phyloP scores from a whole-genome alignment of 2,329 filamentous ascomycete genomes.

The Parascedosporium putredinis region DNA sequence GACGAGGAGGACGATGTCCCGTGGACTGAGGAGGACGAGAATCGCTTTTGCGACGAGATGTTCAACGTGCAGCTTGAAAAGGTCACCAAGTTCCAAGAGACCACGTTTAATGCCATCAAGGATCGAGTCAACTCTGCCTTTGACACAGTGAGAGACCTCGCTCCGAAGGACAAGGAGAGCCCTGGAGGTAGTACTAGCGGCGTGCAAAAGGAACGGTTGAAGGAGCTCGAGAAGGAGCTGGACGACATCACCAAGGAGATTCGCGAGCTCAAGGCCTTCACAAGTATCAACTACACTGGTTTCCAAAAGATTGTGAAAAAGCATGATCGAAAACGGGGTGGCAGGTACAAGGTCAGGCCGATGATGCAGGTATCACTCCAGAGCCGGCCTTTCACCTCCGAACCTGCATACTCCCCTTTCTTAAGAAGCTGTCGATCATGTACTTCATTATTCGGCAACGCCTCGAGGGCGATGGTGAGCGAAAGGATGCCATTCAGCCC shows the following conservation, averaged over 20 bases:
- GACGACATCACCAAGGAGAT: constrained; percentile 84
- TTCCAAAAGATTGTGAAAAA: constrained; percentile 99
- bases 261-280: constrained; percentile 89
- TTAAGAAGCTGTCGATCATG: constrained; percentile 90
- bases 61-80: constrained; percentile 93
- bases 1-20: constrained; percentile 52
- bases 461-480: constrained; percentile 47
- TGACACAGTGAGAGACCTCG: constrained; percentile 69
- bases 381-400: constrained; percentile 88
- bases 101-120: constrained; percentile 54
- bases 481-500: constrained; percentile 22
- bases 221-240: constrained; percentile 67
- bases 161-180: constrained; percentile 59
- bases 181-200: constrained; percentile 32
- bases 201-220: constrained; percentile 43
- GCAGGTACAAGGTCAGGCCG: constrained; percentile 77
- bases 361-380: constrained; percentile 84
- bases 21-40: constrained; percentile 94
- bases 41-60: constrained; percentile 86
- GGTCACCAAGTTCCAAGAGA: constrained; percentile 78
- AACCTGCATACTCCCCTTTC: constrained; percentile 76
- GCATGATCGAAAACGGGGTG: constrained; percentile 86
- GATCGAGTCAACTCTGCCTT: constrained; percentile 44
- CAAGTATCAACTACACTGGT: constrained; percentile 91
- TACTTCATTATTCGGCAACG: constrained; percentile 89